A percentile compares a stretch with the other conserved stretches of the same genome.
phyloP scores from a whole-genome alignment of 345 rosid species.

The Leavenworthia alabamica region DNA sequence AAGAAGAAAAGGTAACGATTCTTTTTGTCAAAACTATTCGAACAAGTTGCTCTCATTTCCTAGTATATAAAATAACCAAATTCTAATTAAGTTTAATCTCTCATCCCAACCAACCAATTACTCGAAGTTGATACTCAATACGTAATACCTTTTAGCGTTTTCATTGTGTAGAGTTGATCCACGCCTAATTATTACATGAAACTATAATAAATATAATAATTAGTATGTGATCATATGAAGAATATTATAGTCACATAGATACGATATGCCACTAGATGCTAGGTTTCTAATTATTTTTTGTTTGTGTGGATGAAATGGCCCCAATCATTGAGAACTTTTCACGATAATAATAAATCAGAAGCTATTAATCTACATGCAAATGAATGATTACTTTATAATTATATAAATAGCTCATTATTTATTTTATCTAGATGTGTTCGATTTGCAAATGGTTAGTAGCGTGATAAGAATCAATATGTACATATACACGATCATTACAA shows the following conservation, averaged over 20 bases:
- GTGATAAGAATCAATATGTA: slow-evolving; percentile 6
- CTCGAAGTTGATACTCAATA: slow-evolving; percentile 5
- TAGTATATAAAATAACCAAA: slow-evolving; percentile 5
- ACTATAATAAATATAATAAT: slow-evolving; percentile 7
- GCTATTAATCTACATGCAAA: not conserved
- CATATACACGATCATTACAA: not conserved
- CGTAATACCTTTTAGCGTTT: not conserved
- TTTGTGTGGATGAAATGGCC: not conserved
- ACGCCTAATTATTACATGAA: slow-evolving; percentile 14
- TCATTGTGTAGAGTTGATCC: slow-evolving; percentile 14
- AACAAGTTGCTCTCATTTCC: slow-evolving; percentile 20
- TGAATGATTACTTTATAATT: not conserved
- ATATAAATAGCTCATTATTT: not conserved
- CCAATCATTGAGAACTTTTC: slow-evolving; percentile 22
- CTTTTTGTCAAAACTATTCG: slow-evolving; percentile 17
- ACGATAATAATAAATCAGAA: not conserved
- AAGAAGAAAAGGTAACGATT: slow-evolving; percentile 20
- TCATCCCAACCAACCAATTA: slow-evolving; percentile 13
- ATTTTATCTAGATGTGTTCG: not conserved
- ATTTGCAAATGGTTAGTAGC: not conserved
- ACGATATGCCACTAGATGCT: not conserved
- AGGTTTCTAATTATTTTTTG: not conserved
- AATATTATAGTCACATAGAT: not conserved
- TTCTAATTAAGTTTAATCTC: not conserved
- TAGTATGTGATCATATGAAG: not conserved